A percentile compares a stretch with the other conserved stretches of the same genome.
These are phyloP conservation scores for carrot (Daucus carota) DNA, from an alignment of 129 eudicot genomes.

Conservation along the genomic window DH1_v3.0 NC_030385.2:30459001-30459500, in stretches of 20 bases:
- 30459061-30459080: too few species aligned
- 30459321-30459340: not conserved
- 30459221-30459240: slow-evolving; percentile 25
- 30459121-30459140: not conserved
- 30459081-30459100: not conserved
- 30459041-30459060: too few species aligned
- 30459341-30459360: not conserved
- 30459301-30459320: not conserved
- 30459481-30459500: not conserved
- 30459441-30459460: too few species aligned
- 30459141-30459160: not conserved
- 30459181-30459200: not conserved
- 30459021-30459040: too few species aligned
- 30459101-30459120: not conserved
- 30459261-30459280: slow-evolving; percentile 75
- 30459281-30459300: slow-evolving; percentile 64
- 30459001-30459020: too few species aligned
- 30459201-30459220: not conserved
- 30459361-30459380: not conserved
- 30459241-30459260: slow-evolving; percentile 92
- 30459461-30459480: too few species aligned
- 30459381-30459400: not conserved
- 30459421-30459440: not conserved
- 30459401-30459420: not conserved
- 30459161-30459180: not conserved